Conservation (phyloP, 1,139 yeast species). For the Kazachstania sp. region DNA sequence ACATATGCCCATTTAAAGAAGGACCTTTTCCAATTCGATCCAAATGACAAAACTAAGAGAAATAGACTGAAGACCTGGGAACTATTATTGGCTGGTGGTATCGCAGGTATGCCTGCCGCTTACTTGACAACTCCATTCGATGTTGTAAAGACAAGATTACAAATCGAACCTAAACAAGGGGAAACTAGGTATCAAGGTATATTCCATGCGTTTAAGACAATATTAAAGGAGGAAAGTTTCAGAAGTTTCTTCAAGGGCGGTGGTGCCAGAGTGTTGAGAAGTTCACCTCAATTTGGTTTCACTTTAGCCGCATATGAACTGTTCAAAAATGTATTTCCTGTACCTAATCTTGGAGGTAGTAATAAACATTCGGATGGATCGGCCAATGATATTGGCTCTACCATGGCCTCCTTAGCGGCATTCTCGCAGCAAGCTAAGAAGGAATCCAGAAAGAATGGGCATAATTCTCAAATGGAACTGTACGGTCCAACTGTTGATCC, state of each 20-base stretch:
- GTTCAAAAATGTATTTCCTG: slow-evolving; percentile 46
- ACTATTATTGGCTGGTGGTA: slow-evolving; percentile 77
- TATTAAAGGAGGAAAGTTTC: slow-evolving; percentile 68
- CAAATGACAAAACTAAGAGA: slow-evolving; percentile 39
- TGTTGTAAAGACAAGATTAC: slow-evolving; percentile 91
- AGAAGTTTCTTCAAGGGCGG: slow-evolving; percentile 94
- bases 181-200: slow-evolving; percentile 74
- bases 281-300: slow-evolving; percentile 97
- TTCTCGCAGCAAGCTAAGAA: slow-evolving; percentile 9
- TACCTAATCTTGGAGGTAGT: slow-evolving; percentile 5
- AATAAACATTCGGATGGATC: not conserved
- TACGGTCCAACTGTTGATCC: slow-evolving; percentile 26
- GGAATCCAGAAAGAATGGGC: not conserved
- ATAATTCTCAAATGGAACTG: slow-evolving; percentile 9
- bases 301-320: slow-evolving; percentile 94
- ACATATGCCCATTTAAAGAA: slow-evolving; percentile 89
- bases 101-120: slow-evolving; percentile 98
- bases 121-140: slow-evolving; percentile 93
- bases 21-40: slow-evolving; percentile 76
- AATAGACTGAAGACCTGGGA: slow-evolving; percentile 69
- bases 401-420: slow-evolving; percentile 17
- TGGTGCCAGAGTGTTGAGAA: slow-evolving; percentile 85
- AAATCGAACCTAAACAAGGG: slow-evolving; percentile 71
- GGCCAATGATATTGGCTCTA: slow-evolving; percentile 15
- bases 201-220: slow-evolving; percentile 64